Evolutionary conservation across 345 rosid genomes (phyloP), one percentile per base, ranked within the genome.

Genomic region (Populus ilicifolia): DNA sequence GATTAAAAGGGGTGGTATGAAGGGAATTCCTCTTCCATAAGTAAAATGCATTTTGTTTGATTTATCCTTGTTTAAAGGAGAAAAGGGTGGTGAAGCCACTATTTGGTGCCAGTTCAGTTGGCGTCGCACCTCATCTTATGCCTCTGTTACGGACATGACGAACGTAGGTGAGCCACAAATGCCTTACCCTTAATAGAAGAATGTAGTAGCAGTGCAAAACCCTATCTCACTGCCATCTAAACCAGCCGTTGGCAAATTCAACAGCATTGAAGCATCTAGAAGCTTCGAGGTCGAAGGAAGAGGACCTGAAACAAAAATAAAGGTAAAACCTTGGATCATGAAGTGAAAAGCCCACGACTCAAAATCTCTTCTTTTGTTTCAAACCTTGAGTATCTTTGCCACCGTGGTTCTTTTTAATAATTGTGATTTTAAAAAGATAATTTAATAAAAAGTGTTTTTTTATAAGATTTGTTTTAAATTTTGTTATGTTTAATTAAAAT

Each of bases 241-340:
- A 1, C 89, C 61, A 39, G 82, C 46, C 2, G 78, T 48, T 1
- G 91, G 87, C 56, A 90, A 83, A 83, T 90, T 90, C 80, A 95
- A 80, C 23, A 93, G 96, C 68, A 84, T 29, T 54, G 93, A 86
- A 84, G 94, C 98, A 87, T 95, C 98, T 0, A 98, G 98, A 80
- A 93, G 91, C 79, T 87, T 87, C 79, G 76, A 87, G 12, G 80
- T 62, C 38, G 72, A 21, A 46, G 86, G 77, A 23, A 77, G 35
- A 67, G 81, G 71, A 25, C 85, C 97, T 91, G 70, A 68, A 10
- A 61, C 38, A 67, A 20, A 70, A 64, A 64, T 35, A 56, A 48
- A 39, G 6, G 35, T 10, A 48, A 20, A 6, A 30, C 4, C 10
- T 68, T 9, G 39, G 1, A 65, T 27, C 29, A 67, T 14, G 13